Conservation (phyloP, 2,329 filamentous ascomycete genomes). For the Emericellopsis cladophorae region DNA sequence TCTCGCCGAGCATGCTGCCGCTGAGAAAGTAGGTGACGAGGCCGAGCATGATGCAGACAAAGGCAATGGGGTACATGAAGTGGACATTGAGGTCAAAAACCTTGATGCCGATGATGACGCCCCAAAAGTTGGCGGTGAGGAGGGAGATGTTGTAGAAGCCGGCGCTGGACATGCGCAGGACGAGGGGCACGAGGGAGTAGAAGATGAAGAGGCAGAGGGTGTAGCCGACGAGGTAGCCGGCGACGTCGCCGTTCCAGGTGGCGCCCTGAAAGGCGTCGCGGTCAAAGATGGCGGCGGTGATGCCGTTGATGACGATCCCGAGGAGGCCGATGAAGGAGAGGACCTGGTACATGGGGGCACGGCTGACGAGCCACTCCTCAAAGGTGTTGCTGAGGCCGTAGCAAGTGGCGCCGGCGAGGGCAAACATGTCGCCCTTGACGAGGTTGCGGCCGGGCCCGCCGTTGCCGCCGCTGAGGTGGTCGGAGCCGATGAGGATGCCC, state of each 20-base stretch:
- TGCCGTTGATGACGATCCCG: slow-evolving; percentile 81
- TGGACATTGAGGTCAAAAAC: slow-evolving; percentile 74
- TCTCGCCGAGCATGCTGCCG: slow-evolving; percentile 71
- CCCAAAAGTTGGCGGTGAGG: slow-evolving; percentile 94
- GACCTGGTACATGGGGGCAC: slow-evolving; percentile 82
- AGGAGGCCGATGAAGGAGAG: slow-evolving; percentile 83
- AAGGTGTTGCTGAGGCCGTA: slow-evolving; percentile 87
- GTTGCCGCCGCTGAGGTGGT: slow-evolving; percentile 66
- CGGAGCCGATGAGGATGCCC: slow-evolving; percentile 74
- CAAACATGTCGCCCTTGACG: slow-evolving; percentile 88
- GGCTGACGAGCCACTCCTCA: slow-evolving; percentile 88
- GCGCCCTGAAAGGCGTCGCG: slow-evolving; percentile 54
- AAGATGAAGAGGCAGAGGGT: slow-evolving; percentile 74
- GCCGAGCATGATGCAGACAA: slow-evolving; percentile 81
- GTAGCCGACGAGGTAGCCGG: slow-evolving; percentile 80
- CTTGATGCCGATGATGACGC: slow-evolving; percentile 78
- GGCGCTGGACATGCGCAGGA: slow-evolving; percentile 80
- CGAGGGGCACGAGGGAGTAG: slow-evolving; percentile 74
- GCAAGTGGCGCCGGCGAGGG: slow-evolving; percentile 73
- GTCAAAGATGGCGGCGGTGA: slow-evolving; percentile 87
- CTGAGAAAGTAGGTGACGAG: slow-evolving; percentile 80
- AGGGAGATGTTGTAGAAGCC: slow-evolving; percentile 96
- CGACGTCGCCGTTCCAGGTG: slow-evolving; percentile 54
- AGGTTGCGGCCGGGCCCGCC: slow-evolving; percentile 50
- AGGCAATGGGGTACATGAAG: slow-evolving; percentile 90